Base-by-base conservation (phyloP, 2,329 filamentous ascomycete species). In the Pseudogymnoascus sp. region DNA sequence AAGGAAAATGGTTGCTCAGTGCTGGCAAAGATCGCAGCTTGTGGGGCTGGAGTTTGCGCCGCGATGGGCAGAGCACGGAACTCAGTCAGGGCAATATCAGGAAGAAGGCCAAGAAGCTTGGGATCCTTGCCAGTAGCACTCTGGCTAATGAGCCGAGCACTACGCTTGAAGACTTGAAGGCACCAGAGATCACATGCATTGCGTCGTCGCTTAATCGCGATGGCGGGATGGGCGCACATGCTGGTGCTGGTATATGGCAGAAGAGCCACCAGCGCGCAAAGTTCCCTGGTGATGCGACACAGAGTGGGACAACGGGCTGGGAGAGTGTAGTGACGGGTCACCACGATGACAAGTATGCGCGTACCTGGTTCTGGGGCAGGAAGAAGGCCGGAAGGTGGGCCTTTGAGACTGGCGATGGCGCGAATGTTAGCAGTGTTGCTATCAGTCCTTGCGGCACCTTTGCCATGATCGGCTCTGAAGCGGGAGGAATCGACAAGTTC, bases 281-380 rank as follows among this genome's bases (percentile, higher is more conserved):
- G 70, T 85, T 82, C 64, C 72, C 77, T n/a, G 78, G 82, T 9
- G 87, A 92, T 74, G 86, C 89, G 2, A 87, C 91, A 68, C 80
- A 87, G 64, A 89, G 87, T 70, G 83, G 86, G 59, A 87, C 86
- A 79, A 96, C 93, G 2, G 95, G 95, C 1, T 99, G 95, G 95
- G 96, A 99, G 75, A 97, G 93, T 72, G 87, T 99, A 6, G 85
- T 99, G 1, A 99, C 95, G 3, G 93, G 92, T 9, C 96, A 99
- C 73, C 88, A 88, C 71, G 86, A 88, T 61, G 93, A 97, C 71
- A 83, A 87, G 50, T 90, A 85, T 72, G 95, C 92, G 17, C 86
- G 95, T 62, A 97, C 95, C 1, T 99, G 95, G 95, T 97, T 97
- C 77, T 97, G 95, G 93, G 95, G 93, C 5, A 87, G 91, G 64